Base-by-base conservation (phyloP, 148 eudicot species). In the Mesembryanthemum crystallinum region DNA sequence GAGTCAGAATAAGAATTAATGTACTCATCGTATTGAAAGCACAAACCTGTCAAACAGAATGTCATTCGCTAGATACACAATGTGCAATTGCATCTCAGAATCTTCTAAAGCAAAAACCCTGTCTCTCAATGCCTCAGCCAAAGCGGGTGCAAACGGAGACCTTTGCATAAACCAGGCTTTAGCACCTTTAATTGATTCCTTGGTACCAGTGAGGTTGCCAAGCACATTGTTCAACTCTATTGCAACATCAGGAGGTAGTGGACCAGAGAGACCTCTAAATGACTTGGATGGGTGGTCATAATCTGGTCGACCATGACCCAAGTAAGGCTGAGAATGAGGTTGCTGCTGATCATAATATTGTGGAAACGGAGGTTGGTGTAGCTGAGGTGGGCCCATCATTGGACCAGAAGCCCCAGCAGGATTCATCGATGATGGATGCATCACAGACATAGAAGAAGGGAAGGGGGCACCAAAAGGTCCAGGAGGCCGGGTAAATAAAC, bases 91-190 rank as follows among this genome's bases (percentile, higher is more conserved):
- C 73, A 90, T 92, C 85, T 95, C 97, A 18, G 98, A 86, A 82
- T 95, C 97, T 78, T 92, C 97, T 32, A 89, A 49, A 45, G 87
- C 73, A 66, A 85, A 90, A 37, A 95, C 79, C 49, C 92, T 83
- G 49, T 95, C 98, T 69, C 91, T 88, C 76, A 95, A 89, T 64
- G 98, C 94, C 85, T 95, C 94, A 72, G 97, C 92, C 63, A 95
- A 82, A 65, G 85, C 91, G 12, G 94, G 91, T 67, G 88, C 89
- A 82, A 95, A 95, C 8, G 97, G 92, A 45, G 97, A 82, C 86
- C 98, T 86, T 79, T 95, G 98, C 98, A 95, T 95, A 82, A 95
- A 95, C 98, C 97, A 95, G 35, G 86, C 85, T 78, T 95, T 95
- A 17, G 98, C 97, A 84, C 97, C 88, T 85, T 95, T 90, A 25